Percentiles rank a stretch among this genome's conserved stretches.
These are phyloP conservation scores for Meira miltonrushii DNA, from an alignment of 1,284 basidiomycete genomes.

Conservation along the genomic window DNA sequence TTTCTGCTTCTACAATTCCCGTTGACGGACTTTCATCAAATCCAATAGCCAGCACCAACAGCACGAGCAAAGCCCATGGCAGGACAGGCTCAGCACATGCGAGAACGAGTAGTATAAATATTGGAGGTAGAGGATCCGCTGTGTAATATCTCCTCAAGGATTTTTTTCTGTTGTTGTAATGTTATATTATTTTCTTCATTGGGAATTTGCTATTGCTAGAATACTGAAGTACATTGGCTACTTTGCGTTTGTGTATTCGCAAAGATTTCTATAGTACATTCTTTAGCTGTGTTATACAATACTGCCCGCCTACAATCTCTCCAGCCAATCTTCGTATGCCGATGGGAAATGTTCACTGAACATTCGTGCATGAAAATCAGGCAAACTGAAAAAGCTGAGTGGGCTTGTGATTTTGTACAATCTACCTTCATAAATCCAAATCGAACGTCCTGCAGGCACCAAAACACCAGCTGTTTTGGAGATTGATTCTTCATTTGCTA, in stretches of 20 bases:
- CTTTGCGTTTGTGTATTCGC: too few relatives aligned
- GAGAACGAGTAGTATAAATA: too few relatives aligned
- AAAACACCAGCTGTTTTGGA: constrained; percentile 35
- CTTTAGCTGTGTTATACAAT: background rate
- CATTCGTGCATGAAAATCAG: constrained; percentile 37
- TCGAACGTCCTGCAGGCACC: constrained; percentile 38
- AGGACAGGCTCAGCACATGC: background rate
- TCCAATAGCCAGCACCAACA: background rate
- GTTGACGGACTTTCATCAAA: background rate
- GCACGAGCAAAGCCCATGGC: background rate
- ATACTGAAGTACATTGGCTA: too few relatives aligned
- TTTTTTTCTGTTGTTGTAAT: too few relatives aligned
- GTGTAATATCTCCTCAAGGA: too few relatives aligned
- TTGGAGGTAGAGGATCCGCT: too few relatives aligned
- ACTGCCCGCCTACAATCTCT: background rate
- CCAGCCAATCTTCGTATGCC: constrained; percentile 32
- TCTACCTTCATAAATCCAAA: constrained; percentile 36
- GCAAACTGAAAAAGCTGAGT: constrained; percentile 45
- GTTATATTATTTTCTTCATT: too few relatives aligned
- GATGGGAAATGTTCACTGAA: constrained; percentile 47
- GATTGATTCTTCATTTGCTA: constrained; percentile 30
- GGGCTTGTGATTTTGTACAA: constrained; percentile 40
- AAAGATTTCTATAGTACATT: background rate
- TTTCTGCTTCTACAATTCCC: background rate
- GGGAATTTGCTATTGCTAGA: too few relatives aligned